Conservation (phyloP, 371 early-diverging fungal genomes). For the Syncephalastrum sp. region DNA sequence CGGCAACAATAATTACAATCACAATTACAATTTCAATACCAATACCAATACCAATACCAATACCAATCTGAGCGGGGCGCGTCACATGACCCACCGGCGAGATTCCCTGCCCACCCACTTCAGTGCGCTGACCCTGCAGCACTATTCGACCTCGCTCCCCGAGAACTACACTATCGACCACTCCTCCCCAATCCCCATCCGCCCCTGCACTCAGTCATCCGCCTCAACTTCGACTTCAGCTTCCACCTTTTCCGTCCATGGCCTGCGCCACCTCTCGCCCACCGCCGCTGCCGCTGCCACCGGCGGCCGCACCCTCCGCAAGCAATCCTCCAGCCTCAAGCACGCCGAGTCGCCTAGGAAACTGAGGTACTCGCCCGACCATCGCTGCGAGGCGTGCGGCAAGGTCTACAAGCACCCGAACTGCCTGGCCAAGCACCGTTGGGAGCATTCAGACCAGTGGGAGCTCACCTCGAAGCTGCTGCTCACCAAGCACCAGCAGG, state of each 20-base stretch:
- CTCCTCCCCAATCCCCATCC: constrained; percentile 22
- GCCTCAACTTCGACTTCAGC: too few species aligned
- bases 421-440: constrained; percentile 68
- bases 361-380: neutral
- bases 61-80: neutral
- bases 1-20: constrained; percentile 1
- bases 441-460: constrained; percentile 77
- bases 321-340: neutral
- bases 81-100: constrained; percentile 16
- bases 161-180: constrained; percentile 53
- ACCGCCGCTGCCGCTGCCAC: constrained; percentile 39
- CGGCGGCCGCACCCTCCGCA: constrained; percentile 38
- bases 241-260: constrained; percentile 4
- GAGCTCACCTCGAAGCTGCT: constrained; percentile 59
- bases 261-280: constrained; percentile 13
- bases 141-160: constrained; percentile 39
- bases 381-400: constrained; percentile 65
- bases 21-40: neutral
- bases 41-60: neutral
- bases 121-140: constrained; percentile 33
- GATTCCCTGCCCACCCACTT: constrained; percentile 43
- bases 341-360: constrained; percentile 4
- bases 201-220: constrained; percentile 5
- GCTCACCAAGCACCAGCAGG: constrained; percentile 75
- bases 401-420: constrained; percentile 71